Evolutionary conservation across 495 filamentous ascomycete genomes (phyloP).

Genomic region (Astrothelium subdiscretum): DNA sequence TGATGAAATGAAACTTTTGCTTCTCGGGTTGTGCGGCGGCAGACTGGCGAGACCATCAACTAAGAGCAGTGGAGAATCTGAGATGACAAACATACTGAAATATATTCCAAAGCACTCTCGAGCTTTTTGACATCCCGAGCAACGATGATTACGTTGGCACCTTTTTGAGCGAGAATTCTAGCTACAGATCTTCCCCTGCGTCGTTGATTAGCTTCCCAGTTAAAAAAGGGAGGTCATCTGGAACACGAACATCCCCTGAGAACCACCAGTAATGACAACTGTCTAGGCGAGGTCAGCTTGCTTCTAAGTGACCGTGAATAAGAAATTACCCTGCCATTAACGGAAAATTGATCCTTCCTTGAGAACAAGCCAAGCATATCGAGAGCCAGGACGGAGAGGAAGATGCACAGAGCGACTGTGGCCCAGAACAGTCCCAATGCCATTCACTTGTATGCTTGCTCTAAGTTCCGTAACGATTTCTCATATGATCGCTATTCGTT

Average conservation of each 20-base stretch:
- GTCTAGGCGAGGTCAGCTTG: slow-evolving; percentile 40
- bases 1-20: slow-evolving; percentile 75
- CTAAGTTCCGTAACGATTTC: no score
- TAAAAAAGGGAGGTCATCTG: not conserved
- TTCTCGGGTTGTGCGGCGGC: slow-evolving; percentile 45
- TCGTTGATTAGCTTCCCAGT: not conserved
- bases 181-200: slow-evolving; percentile 52
- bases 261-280: slow-evolving; percentile 79
- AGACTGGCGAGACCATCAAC: slow-evolving; percentile 30
- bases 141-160: slow-evolving; percentile 78
- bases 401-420: slow-evolving; percentile 33
- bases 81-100: slow-evolving; percentile 40
- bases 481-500: no score
- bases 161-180: slow-evolving; percentile 62
- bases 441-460: slow-evolving; percentile 12
- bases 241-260: slow-evolving; percentile 58
- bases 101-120: slow-evolving; percentile 52
- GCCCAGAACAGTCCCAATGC: slow-evolving; percentile 26
- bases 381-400: slow-evolving; percentile 29
- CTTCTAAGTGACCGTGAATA: not conserved
- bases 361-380: slow-evolving; percentile 56
- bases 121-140: slow-evolving; percentile 68
- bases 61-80: not conserved
- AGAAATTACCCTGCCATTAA: slow-evolving; percentile 57
- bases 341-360: slow-evolving; percentile 63